Base-by-base conservation (phyloP, 2,329 filamentous ascomycete genomes). In the Neofusicoccum cordaticola region DNA sequence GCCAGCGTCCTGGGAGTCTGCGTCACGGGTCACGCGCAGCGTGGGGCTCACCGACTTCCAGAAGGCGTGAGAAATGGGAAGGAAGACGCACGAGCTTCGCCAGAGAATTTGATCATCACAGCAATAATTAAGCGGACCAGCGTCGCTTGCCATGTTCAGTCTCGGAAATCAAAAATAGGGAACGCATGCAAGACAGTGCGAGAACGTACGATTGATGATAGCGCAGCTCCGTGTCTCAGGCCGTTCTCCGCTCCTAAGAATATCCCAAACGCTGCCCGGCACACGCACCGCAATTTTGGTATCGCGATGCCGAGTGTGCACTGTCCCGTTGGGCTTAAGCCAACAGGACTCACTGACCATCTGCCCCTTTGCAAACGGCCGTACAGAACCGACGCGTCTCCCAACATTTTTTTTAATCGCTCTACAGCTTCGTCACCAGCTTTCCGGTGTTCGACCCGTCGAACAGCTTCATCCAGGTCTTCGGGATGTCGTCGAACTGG, bases 401-500 rank as follows among this genome's bases (percentile, higher is more conserved):
- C 27, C 27, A 31, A 31, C 27, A 31, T 31, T 22, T n/a, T 58
- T 35, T 2, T 11, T 2, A 9, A 9, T n/a, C 22, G 22, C n/a
- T 34, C 41, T 19, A 64, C 50, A 77, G 66, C 67, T 78, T 70
- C 17, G 81, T 83, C 48, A 81, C 69, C 62, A 83, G 71, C 73
- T 83, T 83, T 17, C 81, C 81, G 53, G 74, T 78, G 68, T 83
- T 83, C 1, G 71, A 76, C 2, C 82, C 82, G 11, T 76, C 71
- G 65, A 83, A 84, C 68, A 84, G 69, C 74, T 78, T 75, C 68
- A 76, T 70, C 82, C 82, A 84, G 27, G 80, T 82, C 71, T 78
- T 78, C 1, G 81, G 82, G 8, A 84, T 70, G 63, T 82, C 79
- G 68, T 84, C 82, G 68, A 84, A 83, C 63, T 71, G 73, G 0